Base-by-base conservation (phyloP, 2,329 filamentous ascomycete genomes). In the Fusarium verticillioides region DNA sequence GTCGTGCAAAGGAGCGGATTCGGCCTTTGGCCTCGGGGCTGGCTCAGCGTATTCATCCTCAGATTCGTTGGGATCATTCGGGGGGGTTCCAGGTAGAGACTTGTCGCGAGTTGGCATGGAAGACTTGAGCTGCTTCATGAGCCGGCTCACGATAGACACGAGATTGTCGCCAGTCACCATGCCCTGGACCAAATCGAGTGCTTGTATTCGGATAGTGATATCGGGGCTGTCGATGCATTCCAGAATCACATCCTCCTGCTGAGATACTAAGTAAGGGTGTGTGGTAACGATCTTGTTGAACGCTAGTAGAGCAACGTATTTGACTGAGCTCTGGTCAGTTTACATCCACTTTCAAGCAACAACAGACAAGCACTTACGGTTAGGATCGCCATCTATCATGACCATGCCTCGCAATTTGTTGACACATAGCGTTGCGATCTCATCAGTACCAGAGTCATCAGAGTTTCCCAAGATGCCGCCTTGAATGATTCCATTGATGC, bases 401-500 rank as follows among this genome's bases (percentile, higher is more conserved):
- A 98, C 91, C 94, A 98, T 98, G 74, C 94, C 94, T 74, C 96
- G 89, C 30, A 99, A 87, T 82, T 98, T 99, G 69, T 90, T 94
- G 32, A 98, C 95, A 81, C 96, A 99, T 9, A 99, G 87, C 34
- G 91, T 91, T 11, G 96, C 96, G 78, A 99, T 94, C 81, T 98
- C 95, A 75, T 98, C 95, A 43, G 93, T 93, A 61, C 96, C 95
- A 39, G 91, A 88, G 60, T 94, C 93, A 73, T 95, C 94, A 34
- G 92, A 91, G 49, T 92, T 94, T 37, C 94, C 94, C 56, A 99
- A 85, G 64, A 99, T 97, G 1, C 96, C 96, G 34, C 96, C 96
- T 81, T 98, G 95, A 66, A 99, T 97, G 71, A 99, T 97, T 30
- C 96, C 96, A 81, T 97, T 98, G 83, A 99, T 98, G 80, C 96